Evolutionary conservation across 768 basidiomycete species (phyloP).

Genomic region (Rhodotorula kratochvilovae): DNA sequence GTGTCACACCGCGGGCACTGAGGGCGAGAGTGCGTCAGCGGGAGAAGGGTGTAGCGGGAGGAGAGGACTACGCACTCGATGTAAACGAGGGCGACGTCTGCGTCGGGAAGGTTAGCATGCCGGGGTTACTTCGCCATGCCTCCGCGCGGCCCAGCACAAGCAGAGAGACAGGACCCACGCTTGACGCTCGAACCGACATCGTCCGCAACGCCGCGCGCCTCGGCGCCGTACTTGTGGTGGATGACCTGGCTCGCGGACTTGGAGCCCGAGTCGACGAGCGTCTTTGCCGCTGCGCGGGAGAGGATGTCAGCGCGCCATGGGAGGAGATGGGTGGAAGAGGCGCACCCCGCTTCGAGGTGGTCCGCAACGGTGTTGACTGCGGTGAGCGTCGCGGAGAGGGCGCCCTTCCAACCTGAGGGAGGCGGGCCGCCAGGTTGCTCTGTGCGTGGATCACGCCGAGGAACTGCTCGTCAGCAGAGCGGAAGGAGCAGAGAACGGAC

Average conservation of each 20-base stretch:
- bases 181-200: slow-evolving; percentile 46
- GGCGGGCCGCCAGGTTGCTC: not conserved
- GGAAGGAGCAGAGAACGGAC: too few relatives aligned
- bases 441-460: not conserved
- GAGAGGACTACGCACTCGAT: too few relatives aligned
- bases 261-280: slow-evolving; percentile 15
- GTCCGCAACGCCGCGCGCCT: slow-evolving; percentile 46
- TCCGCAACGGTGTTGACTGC: slow-evolving; percentile 33
- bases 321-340: not conserved
- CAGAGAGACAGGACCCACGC: not conserved
- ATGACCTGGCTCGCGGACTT: slow-evolving; percentile 21
- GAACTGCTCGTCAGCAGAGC: not conserved
- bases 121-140: too few relatives aligned
- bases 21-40: not conserved
- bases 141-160: too few relatives aligned
- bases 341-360: slow-evolving; percentile 43
- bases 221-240: slow-evolving; percentile 48
- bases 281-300: slow-evolving; percentile 4
- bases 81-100: slow-evolving; percentile 48
- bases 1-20: slow-evolving; percentile 46
- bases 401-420: slow-evolving; percentile 12
- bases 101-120: too few relatives aligned
- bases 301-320: too few relatives aligned
- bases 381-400: slow-evolving; percentile 12
- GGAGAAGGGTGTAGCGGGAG: too few relatives aligned